Evolutionary conservation across 2,329 filamentous ascomycete species (phyloP), one percentile per base, ranked within the genome.

Genomic region (Xylaria sp.): DNA sequence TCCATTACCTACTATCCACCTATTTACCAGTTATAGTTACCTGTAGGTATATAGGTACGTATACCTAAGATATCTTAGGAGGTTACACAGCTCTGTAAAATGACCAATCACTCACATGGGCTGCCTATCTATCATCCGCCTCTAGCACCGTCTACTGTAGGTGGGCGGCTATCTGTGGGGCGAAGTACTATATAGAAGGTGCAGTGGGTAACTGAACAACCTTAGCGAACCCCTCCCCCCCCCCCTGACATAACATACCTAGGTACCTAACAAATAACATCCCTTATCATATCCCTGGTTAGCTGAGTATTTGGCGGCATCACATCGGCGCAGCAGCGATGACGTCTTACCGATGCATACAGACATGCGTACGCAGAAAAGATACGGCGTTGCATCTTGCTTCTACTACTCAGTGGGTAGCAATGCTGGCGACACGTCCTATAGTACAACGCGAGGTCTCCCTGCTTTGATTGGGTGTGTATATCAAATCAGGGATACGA

Each of bases 21-120:
- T 28, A 5, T 28, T 28, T 28, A 28, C 28, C 28, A 28, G 28
- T 28, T 28, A 28, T 6, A 28, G 28, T 28, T 28, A 28, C 3
- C 28, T 28, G 28, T 28, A 28, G 28, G 28, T 28, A 28, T 28
- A 28, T 28, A 3, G 2, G 28, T 28, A 3, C 28, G 28, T 28
- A 28, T 28, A 28, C 28, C 28, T 5, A 28, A 28, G 34, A 10
- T 37, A 8, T 37, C 15, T 44, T 44, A 15, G 12, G 12, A 18
- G n/a, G 44, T 46, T 46, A 46, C 44, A 46, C 18, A 6, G 44
- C 18, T 48, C 20, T 48, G 46, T 48, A 20, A 20, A 48, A 48
- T 48, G 46, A 48, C 46, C 46, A 48, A 48, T 48, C 46, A 48
- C n/a, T n/a, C 46, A 48, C n/a, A 23, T 48, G 46, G n/a, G n/a